These are phyloP conservation scores for Neurospora tetraspora DNA, from an alignment of 495 filamentous ascomycete genomes.

Conservation along the genomic window DNA sequence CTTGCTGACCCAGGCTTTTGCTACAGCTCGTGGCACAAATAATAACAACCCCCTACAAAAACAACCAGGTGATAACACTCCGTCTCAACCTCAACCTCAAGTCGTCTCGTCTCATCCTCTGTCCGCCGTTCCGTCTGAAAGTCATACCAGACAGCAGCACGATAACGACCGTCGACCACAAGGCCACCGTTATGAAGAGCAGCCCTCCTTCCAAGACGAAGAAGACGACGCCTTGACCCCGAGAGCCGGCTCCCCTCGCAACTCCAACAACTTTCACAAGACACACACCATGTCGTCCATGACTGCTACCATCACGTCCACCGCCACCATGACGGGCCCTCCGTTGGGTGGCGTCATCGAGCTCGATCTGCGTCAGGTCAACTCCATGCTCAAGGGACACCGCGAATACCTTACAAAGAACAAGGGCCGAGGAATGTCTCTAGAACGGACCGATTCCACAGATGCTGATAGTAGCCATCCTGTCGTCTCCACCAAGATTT, in stretches of 20 bases:
- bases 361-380: constrained; percentile 22
- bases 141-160: constrained; percentile 16
- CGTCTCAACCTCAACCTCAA: constrained; percentile 3
- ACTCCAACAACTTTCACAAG: not conserved
- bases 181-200: not conserved
- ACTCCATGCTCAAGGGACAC: constrained; percentile 27
- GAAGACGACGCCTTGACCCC: constrained; percentile 19
- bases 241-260: constrained; percentile 17
- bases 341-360: constrained; percentile 1
- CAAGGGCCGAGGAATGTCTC: constrained; percentile 25
- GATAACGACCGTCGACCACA: constrained; percentile 4
- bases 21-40: constrained; percentile 39
- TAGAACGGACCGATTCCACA: constrained; percentile 29
- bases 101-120: constrained; percentile 5
- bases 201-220: not conserved
- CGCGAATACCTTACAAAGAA: constrained; percentile 25
- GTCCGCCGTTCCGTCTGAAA: constrained; percentile 4
- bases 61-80: constrained; percentile 4
- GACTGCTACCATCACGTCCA: constrained; percentile 10
- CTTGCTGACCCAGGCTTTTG: constrained; percentile 41
- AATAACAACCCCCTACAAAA: constrained; percentile 10
- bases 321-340: constrained; percentile 5
- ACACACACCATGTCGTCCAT: constrained; percentile 13
- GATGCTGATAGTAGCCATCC: constrained; percentile 4
- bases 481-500: constrained; percentile 5